A percentile compares a stretch with the other conserved stretches of the same genome.
Evolutionary conservation across 106 monocot species (phyloP).

Genomic region (Allium sativum): DNA sequence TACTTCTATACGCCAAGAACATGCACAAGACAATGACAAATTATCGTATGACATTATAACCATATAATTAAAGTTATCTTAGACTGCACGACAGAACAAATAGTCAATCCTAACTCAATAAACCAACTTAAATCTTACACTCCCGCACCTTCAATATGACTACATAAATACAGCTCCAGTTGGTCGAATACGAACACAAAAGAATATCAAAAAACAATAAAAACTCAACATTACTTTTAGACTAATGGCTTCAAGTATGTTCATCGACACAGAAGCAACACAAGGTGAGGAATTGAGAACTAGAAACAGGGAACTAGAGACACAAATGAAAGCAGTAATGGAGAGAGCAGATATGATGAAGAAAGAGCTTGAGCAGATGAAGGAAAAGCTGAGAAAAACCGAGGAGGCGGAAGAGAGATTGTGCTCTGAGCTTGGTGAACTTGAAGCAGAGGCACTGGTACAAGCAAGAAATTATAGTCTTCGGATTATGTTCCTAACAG

Average conservation of each 20-base stretch:
- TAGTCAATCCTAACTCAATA: no score
- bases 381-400: conserved; percentile 15
- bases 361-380: conserved; percentile 20
- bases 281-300: conserved; percentile 1
- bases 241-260: neutral
- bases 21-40: no score
- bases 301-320: conserved; percentile 23
- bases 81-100: no score
- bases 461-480: conserved; percentile 15
- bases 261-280: neutral
- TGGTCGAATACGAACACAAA: no score
- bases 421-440: conserved; percentile 25
- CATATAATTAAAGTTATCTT: no score
- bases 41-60: no score
- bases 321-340: conserved; percentile 16
- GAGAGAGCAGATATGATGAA: conserved; percentile 22
- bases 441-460: conserved; percentile 21
- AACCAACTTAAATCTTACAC: no score
- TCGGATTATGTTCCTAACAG: conserved; percentile 10
- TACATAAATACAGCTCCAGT: no score
- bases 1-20: no score
- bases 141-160: no score
- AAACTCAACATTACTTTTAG: neutral
- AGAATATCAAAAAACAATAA: no score
- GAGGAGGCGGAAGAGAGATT: conserved; percentile 40